These are phyloP conservation scores for Coemansia interrupta DNA, from an alignment of 192 early-diverging fungal species.

Conservation along the genomic window DNA sequence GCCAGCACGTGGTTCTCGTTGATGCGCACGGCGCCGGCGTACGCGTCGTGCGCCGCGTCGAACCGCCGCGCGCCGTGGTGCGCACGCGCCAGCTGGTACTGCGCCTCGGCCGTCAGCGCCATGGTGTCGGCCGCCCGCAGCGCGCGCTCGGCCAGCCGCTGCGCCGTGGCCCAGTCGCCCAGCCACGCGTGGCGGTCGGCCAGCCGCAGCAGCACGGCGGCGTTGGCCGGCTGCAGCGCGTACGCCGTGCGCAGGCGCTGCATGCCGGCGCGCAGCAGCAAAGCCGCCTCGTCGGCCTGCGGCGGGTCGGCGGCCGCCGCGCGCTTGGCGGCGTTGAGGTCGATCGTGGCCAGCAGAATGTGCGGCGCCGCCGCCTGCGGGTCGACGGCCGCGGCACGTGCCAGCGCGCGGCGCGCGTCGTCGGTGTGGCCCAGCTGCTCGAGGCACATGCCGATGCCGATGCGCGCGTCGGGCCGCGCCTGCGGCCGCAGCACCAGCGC, in stretches of 20 bases:
- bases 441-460: constrained; percentile 87
- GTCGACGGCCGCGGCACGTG: constrained; percentile 66
- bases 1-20: constrained; percentile 67
- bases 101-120: constrained; percentile 59
- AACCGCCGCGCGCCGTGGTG: constrained; percentile 61
- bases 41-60: constrained; percentile 68
- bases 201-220: constrained; percentile 46
- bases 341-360: constrained; percentile 70
- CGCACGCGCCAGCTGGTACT: constrained; percentile 58
- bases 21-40: constrained; percentile 60
- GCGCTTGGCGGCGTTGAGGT: constrained; percentile 71
- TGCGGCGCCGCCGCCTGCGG: constrained; percentile 65
- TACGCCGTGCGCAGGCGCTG: constrained; percentile 32
- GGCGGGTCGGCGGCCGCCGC: neutral
- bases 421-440: constrained; percentile 64
- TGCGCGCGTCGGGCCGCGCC: constrained; percentile 65
- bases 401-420: constrained; percentile 69
- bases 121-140: constrained; percentile 48
- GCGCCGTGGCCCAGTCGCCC: constrained; percentile 43
- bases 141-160: constrained; percentile 48
- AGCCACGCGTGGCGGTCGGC: constrained; percentile 57
- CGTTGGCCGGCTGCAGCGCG: constrained; percentile 27
- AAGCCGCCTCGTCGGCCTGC: neutral
- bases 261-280: constrained; percentile 21
- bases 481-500: constrained; percentile 62